Conservation (phyloP, 2,329 filamentous ascomycete genomes). For the Calonectria pseudoreteaudii region DNA sequence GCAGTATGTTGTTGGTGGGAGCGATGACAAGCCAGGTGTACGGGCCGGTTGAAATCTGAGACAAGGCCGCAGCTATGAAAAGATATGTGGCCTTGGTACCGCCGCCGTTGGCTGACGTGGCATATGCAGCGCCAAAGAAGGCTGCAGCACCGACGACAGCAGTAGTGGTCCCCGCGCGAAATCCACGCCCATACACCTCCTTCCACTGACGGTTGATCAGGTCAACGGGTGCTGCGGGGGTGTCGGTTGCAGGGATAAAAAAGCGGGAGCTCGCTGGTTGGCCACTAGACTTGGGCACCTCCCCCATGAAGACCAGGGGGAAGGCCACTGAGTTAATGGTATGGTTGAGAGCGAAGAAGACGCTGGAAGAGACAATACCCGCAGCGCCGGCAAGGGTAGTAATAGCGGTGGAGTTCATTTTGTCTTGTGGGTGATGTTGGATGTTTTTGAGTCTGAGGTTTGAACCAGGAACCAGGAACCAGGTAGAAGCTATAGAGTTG, state of each 20-base stretch:
- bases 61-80: not conserved
- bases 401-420: not conserved
- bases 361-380: not conserved
- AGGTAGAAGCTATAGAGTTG: not conserved
- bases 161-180: not conserved
- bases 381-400: not conserved
- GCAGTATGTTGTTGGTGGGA: not conserved
- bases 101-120: not conserved
- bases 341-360: not conserved
- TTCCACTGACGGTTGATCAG: slow-evolving; percentile 7
- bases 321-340: not conserved
- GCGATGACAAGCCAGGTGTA: not conserved
- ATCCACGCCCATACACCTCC: not conserved
- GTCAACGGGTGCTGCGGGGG: not conserved
- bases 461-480: not conserved
- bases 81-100: not conserved
- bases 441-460: not conserved
- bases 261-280: slow-evolving; percentile 4
- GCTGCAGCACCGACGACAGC: not conserved
- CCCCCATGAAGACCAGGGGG: not conserved
- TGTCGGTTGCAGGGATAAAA: not conserved
- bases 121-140: not conserved
- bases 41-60: not conserved
- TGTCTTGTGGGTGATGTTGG: not conserved
- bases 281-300: not conserved